Evolutionary conservation across 2,329 filamentous ascomycete genomes (phyloP).

Genomic region (Fusarium virguliforme): DNA sequence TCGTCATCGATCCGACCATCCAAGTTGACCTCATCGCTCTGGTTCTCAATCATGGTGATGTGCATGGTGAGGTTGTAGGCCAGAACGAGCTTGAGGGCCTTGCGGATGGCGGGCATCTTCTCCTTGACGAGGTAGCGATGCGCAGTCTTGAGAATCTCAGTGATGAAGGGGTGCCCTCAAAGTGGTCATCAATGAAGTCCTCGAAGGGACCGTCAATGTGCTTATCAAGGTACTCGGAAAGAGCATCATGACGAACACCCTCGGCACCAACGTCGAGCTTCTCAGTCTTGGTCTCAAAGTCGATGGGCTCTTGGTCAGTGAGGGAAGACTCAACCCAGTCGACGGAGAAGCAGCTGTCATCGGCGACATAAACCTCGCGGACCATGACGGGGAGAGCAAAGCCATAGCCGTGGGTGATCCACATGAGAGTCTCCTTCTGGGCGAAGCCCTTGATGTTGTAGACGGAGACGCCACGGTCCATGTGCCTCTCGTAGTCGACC

Average conservation of each 20-base stretch:
- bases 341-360: slow-evolving; percentile 92
- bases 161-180: slow-evolving; percentile 96
- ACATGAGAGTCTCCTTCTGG: slow-evolving; percentile 79
- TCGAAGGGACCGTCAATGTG: slow-evolving; percentile 95
- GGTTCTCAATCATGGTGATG: slow-evolving; percentile 93
- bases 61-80: slow-evolving; percentile 97
- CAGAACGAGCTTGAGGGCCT: slow-evolving; percentile 93
- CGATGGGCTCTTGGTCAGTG: slow-evolving; percentile 77
- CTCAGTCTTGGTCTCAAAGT: slow-evolving; percentile 90
- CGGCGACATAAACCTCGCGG: slow-evolving; percentile 91
- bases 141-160: slow-evolving; percentile 95
- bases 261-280: slow-evolving; percentile 91
- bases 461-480: slow-evolving; percentile 88
- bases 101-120: slow-evolving; percentile 90
- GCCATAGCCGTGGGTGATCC: slow-evolving; percentile 97
- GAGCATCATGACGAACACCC: slow-evolving; percentile 83
- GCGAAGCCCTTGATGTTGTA: slow-evolving; percentile 93
- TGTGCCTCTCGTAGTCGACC: slow-evolving; percentile 93
- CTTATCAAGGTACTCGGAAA: slow-evolving; percentile 94
- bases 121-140: slow-evolving; percentile 94
- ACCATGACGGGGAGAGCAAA: slow-evolving; percentile 94
- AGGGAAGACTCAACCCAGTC: slow-evolving; percentile 92
- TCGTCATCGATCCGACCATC: slow-evolving; percentile 89
- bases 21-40: slow-evolving; percentile 83
- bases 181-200: slow-evolving; percentile 95